phyloP scores from a whole-genome alignment of 495 filamentous ascomycete genomes.

The Podospora didyma region DNA sequence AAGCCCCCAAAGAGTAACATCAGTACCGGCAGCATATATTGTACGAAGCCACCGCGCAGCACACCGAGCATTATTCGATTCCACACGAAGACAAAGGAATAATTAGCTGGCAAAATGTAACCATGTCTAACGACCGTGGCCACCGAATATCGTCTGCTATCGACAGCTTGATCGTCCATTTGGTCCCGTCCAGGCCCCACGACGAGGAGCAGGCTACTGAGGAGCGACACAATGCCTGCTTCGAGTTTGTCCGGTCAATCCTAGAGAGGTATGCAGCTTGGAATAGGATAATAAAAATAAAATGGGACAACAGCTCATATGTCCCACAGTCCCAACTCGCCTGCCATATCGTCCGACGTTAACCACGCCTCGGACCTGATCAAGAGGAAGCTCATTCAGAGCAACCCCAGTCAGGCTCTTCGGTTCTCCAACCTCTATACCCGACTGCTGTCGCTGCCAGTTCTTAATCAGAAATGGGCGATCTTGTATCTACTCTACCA shows the following conservation, averaged over 20 bases:
- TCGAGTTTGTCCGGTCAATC: slow-evolving; percentile 46
- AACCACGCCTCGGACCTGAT: slow-evolving; percentile 92
- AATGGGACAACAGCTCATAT: slow-evolving; percentile 12
- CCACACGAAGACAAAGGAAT: slow-evolving; percentile 2
- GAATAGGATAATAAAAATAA: background rate
- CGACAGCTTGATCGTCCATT: slow-evolving; percentile 52
- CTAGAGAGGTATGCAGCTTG: slow-evolving; percentile 44
- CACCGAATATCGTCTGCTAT: slow-evolving; percentile 50
- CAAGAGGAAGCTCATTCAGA: slow-evolving; percentile 76
- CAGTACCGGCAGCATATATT: background rate
- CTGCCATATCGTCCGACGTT: slow-evolving; percentile 54
- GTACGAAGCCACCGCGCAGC: background rate
- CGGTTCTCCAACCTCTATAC: slow-evolving; percentile 86
- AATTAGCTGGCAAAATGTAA: slow-evolving; percentile 28
- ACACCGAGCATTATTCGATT: background rate
- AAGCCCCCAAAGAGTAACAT: slow-evolving; percentile 1
- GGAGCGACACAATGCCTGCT: slow-evolving; percentile 47
- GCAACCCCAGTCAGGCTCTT: slow-evolving; percentile 77
- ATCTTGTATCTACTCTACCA: slow-evolving; percentile 88
- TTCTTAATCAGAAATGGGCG: slow-evolving; percentile 92
- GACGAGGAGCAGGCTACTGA: slow-evolving; percentile 47
- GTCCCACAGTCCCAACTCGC: slow-evolving; percentile 21
- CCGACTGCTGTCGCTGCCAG: slow-evolving; percentile 79
- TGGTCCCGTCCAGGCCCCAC: slow-evolving; percentile 46
- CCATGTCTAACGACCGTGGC: slow-evolving; percentile 40